A percentile compares a stretch with the other conserved stretches of the same genome.
phyloP scores from a whole-genome alignment of 352 stramenopile species.

The Pythium sukuiense region DNA sequence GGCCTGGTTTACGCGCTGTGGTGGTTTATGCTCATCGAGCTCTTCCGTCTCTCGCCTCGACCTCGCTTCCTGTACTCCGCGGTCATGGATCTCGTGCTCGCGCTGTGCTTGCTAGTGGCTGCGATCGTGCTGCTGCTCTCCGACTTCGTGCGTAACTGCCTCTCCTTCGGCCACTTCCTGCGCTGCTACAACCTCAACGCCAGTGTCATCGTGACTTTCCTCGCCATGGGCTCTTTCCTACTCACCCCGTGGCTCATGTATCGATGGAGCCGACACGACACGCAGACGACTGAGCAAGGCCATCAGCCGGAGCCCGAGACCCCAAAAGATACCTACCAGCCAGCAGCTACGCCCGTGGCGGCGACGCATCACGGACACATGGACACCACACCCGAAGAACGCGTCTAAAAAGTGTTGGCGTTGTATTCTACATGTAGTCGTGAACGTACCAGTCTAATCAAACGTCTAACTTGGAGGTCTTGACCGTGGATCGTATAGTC shows the following conservation, averaged over 20 bases:
- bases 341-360: conserved; percentile 16
- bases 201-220: conserved; percentile 23
- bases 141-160: conserved; percentile 28
- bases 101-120: conserved; percentile 19
- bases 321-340: conserved; percentile 9
- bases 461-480: background rate
- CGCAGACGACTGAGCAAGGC: background rate
- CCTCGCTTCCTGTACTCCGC: conserved; percentile 19
- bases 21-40: conserved; percentile 28
- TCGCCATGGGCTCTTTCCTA: conserved; percentile 21
- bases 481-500: no score
- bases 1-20: conserved; percentile 26
- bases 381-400: conserved; percentile 7
- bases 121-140: conserved; percentile 28
- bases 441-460: background rate
- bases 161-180: conserved; percentile 28
- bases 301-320: conserved; percentile 10
- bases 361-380: background rate
- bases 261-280: conserved; percentile 7
- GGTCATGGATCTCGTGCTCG: conserved; percentile 22
- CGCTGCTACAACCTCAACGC: conserved; percentile 29
- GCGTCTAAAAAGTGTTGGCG: conserved; percentile 3
- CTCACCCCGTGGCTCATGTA: conserved; percentile 21
- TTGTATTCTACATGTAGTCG: background rate
- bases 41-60: conserved; percentile 17